A percentile compares a stretch with the other conserved stretches of the same genome.
These are phyloP conservation scores for Wickerhamiella domercqiae DNA, from an alignment of 805 yeast species.

Conservation along the genomic window DNA sequence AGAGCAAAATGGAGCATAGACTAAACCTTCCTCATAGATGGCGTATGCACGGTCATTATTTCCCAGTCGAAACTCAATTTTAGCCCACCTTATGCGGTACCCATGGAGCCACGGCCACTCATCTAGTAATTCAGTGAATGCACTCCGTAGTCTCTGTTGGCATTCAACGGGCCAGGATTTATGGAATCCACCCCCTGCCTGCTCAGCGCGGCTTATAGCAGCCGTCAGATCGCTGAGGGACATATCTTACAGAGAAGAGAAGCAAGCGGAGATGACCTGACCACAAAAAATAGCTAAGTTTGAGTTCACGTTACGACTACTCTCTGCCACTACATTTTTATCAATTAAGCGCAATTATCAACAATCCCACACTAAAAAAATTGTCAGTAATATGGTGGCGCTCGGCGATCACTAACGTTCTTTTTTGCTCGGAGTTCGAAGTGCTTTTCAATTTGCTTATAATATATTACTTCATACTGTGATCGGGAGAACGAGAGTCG, in stretches of 20 bases:
- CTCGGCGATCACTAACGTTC: no score
- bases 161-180: slow-evolving; percentile 1
- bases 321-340: no score
- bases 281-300: no score
- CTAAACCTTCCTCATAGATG: slow-evolving; percentile 24
- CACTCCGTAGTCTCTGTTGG: background rate
- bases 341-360: no score
- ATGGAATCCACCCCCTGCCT: background rate
- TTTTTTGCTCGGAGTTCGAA: no score
- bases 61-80: slow-evolving; percentile 23
- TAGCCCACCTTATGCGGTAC: slow-evolving; percentile 30
- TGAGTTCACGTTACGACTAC: no score
- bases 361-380: no score
- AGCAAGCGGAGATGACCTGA: no score
- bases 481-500: no score
- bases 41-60: slow-evolving; percentile 20
- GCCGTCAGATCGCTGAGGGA: background rate
- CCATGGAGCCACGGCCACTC: slow-evolving; percentile 27
- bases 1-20: slow-evolving; percentile 22
- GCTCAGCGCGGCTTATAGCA: background rate
- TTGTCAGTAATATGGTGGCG: no score
- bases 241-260: background rate
- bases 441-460: no score
- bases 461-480: no score
- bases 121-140: slow-evolving; percentile 14